Conservation (phyloP, 352 stramenopile genomes). For the Pseudoperonospora humuli region DNA sequence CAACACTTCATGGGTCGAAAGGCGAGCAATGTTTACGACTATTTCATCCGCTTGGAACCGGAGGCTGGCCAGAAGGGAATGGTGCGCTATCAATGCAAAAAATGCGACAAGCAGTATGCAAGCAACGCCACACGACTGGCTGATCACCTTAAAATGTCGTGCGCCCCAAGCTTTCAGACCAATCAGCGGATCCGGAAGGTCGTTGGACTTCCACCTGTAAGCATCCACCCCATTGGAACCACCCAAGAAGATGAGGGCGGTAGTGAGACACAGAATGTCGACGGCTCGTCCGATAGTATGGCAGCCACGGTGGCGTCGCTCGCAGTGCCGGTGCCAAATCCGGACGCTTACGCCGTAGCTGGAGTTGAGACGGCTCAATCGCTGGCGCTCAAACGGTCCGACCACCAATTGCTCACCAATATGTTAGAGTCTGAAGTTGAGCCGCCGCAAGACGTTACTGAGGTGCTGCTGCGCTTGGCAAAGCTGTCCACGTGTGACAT, state of each 20-base stretch:
- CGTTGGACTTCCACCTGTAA: neutral
- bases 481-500: slow-evolving; percentile 81
- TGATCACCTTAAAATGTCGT: slow-evolving; percentile 71
- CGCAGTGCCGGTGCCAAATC: slow-evolving; percentile 14
- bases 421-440: slow-evolving; percentile 56
- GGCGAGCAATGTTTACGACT: slow-evolving; percentile 83
- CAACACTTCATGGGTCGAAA: slow-evolving; percentile 51
- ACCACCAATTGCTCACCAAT: slow-evolving; percentile 46
- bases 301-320: slow-evolving; percentile 14
- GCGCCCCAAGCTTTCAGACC: slow-evolving; percentile 66
- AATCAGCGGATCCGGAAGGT: slow-evolving; percentile 44
- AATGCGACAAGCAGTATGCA: slow-evolving; percentile 83
- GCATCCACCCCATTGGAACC: neutral
- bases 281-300: slow-evolving; percentile 3
- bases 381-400: slow-evolving; percentile 36
- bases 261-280: neutral
- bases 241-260: slow-evolving; percentile 1
- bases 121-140: slow-evolving; percentile 75
- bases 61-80: slow-evolving; percentile 51
- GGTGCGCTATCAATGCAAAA: slow-evolving; percentile 84
- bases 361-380: slow-evolving; percentile 10
- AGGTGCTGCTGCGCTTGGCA: slow-evolving; percentile 58
- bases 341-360: slow-evolving; percentile 5
- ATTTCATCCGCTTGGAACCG: slow-evolving; percentile 69
- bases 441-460: slow-evolving; percentile 11